Percentiles rank a stretch among this genome's conserved stretches.
Conservation (phyloP, 805 yeast genomes). For the Nakazawaea pomicola region DNA sequence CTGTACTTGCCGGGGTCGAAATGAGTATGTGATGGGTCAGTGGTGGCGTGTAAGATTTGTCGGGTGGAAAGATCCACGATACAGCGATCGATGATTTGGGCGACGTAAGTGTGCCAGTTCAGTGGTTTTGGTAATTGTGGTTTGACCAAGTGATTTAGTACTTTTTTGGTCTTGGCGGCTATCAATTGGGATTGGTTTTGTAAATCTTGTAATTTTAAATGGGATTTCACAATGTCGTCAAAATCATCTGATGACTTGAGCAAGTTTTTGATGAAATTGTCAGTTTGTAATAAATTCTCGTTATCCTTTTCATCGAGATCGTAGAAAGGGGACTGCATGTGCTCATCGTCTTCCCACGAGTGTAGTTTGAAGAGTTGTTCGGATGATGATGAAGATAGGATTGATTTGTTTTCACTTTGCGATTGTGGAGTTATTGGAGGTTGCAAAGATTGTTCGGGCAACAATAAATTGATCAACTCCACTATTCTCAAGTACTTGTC, state of each 20-base stretch:
- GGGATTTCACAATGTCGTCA: constrained; percentile 35
- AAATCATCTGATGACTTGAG: constrained; percentile 17
- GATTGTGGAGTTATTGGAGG: too few species aligned
- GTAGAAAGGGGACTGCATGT: constrained; percentile 31
- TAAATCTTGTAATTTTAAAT: constrained; percentile 36
- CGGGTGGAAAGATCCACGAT: constrained; percentile 1
- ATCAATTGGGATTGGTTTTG: constrained; percentile 35
- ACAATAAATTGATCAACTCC: constrained; percentile 47
- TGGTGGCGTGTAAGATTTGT: not conserved
- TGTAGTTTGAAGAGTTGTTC: constrained; percentile 13
- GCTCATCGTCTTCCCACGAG: constrained; percentile 17
- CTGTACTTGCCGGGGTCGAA: constrained; percentile 1
- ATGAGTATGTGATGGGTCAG: not conserved
- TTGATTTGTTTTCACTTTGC: constrained; percentile 22
- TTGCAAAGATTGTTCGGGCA: constrained; percentile 14
- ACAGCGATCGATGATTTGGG: not conserved
- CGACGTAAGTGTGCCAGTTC: constrained; percentile 11
- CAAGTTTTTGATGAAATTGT: constrained; percentile 48
- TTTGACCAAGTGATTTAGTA: constrained; percentile 27
- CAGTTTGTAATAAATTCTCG: constrained; percentile 55
- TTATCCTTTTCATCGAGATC: constrained; percentile 29
- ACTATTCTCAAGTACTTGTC: constrained; percentile 61
- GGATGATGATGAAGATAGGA: constrained; percentile 16
- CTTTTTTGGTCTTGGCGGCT: constrained; percentile 25
- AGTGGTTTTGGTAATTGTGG: constrained; percentile 30